Conservation (phyloP, 768 basidiomycete genomes). For the Trametes elegans region DNA sequence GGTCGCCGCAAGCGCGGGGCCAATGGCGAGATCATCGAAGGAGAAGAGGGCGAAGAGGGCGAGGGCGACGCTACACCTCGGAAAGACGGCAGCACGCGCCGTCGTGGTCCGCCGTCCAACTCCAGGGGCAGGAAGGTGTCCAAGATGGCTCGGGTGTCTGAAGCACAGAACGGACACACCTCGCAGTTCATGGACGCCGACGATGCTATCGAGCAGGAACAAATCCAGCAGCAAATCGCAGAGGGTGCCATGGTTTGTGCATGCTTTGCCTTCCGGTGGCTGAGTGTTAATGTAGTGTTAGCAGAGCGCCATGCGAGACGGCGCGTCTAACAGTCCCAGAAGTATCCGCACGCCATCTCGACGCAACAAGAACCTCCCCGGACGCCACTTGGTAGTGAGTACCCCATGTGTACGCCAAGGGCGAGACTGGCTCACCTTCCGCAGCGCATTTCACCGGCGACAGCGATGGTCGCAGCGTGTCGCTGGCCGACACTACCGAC, state of each 20-base stretch:
- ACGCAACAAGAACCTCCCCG: conserved; percentile 38
- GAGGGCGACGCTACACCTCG: conserved; percentile 59
- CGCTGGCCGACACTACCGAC: conserved; percentile 29
- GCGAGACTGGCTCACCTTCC: neutral
- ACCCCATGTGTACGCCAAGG: too few relatives aligned
- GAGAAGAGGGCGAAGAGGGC: conserved; percentile 37
- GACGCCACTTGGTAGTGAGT: conserved; percentile 16
- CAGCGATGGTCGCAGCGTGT: conserved; percentile 12
- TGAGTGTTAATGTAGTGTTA: neutral
- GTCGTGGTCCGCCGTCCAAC: conserved; percentile 31
- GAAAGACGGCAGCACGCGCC: conserved; percentile 47
- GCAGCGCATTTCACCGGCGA: conserved; percentile 21
- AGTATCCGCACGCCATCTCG: conserved; percentile 59
- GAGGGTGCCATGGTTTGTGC: conserved; percentile 67
- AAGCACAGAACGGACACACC: conserved; percentile 45
- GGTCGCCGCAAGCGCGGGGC: conserved; percentile 48
- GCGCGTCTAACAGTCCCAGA: conserved; percentile 60
- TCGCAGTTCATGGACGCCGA: conserved; percentile 93
- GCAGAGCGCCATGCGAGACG: conserved; percentile 61
- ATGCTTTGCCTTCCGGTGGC: neutral
- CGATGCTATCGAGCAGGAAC: conserved; percentile 76
- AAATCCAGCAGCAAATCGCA: conserved; percentile 82
- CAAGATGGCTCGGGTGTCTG: conserved; percentile 39
- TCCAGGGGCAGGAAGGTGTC: conserved; percentile 32
- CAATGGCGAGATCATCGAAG: conserved; percentile 25